Evolutionary conservation across 1,284 basidiomycete genomes (phyloP).

Genomic region (Trametes polyzona): DNA sequence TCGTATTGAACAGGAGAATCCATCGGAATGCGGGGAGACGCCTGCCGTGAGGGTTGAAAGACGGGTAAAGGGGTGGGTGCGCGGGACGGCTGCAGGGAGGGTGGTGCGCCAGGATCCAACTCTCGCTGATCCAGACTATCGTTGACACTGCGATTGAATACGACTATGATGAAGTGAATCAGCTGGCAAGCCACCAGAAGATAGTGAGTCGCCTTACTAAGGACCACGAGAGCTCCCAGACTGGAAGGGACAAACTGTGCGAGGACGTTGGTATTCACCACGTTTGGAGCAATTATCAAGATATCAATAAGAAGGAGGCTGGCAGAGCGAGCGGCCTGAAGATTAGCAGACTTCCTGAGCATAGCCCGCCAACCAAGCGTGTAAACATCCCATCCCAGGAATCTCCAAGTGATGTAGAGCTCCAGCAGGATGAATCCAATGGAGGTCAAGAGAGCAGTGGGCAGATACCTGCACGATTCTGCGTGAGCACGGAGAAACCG

Average conservation of each 20-base stretch:
- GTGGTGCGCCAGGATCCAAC: too few species aligned
- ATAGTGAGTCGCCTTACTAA: conserved; percentile 34
- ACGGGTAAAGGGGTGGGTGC: not conserved
- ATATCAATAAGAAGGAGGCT: conserved; percentile 52
- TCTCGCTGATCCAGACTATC: not conserved
- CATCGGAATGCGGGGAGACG: too few species aligned
- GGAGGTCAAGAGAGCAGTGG: conserved; percentile 47
- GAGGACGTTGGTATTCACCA: conserved; percentile 41
- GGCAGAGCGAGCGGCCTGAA: conserved; percentile 27
- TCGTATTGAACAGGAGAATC: not conserved
- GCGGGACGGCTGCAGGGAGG: not conserved
- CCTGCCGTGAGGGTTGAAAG: not conserved
- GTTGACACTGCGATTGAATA: conserved; percentile 23
- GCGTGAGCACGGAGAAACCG: not conserved
- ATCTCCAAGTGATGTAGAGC: conserved; percentile 44
- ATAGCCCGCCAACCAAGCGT: conserved; percentile 35
- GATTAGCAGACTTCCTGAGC: conserved; percentile 34
- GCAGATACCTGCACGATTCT: conserved; percentile 33
- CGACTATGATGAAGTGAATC: conserved; percentile 15
- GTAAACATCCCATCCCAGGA: conserved; percentile 11
- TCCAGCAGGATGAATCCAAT: conserved; percentile 47
- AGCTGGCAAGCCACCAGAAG: not conserved
- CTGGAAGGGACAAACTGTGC: conserved; percentile 53
- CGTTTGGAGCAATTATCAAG: conserved; percentile 47
- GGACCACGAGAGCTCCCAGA: conserved; percentile 51